Evolutionary conservation across 2,329 filamentous ascomycete species (phyloP).

Genomic region (Paecilomyces dactylethromorphus): DNA sequence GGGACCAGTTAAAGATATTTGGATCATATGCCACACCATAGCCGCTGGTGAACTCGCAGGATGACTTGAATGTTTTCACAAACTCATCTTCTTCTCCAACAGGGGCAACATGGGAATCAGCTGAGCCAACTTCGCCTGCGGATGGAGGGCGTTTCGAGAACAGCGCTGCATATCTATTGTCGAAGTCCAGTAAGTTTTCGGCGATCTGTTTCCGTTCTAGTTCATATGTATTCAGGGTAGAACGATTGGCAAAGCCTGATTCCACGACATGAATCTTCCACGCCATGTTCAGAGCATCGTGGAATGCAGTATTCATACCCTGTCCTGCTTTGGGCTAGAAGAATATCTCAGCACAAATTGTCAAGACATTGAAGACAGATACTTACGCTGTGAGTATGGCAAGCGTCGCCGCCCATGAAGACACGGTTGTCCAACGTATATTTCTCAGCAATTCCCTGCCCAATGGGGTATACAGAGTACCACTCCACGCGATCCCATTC

Average conservation of each 20-base stretch:
- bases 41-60: constrained; percentile 86
- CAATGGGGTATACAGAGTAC: constrained; percentile 61
- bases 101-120: constrained; percentile 38
- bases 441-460: constrained; percentile 58
- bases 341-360: constrained; percentile 5
- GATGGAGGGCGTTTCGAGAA: constrained; percentile 75
- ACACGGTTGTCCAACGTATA: constrained; percentile 60
- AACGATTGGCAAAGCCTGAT: constrained; percentile 67
- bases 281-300: constrained; percentile 73
- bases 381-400: constrained; percentile 53
- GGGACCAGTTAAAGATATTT: constrained; percentile 79
- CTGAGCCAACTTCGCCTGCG: constrained; percentile 64
- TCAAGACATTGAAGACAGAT: background rate
- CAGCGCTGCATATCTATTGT: constrained; percentile 81
- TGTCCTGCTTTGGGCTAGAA: constrained; percentile 55
- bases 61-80: constrained; percentile 82
- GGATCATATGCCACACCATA: constrained; percentile 82
- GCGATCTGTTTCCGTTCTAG: constrained; percentile 77
- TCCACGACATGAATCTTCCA: constrained; percentile 97
- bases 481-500: constrained; percentile 60
- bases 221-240: constrained; percentile 78
- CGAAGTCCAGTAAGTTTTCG: constrained; percentile 76
- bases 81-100: constrained; percentile 58
- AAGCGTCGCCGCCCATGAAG: constrained; percentile 60
- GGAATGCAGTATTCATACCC: constrained; percentile 57